A percentile compares a stretch with the other conserved stretches of the same genome.
phyloP scores from a whole-genome alignment of 495 filamentous ascomycete species.

The Durotheca rogersii region DNA sequence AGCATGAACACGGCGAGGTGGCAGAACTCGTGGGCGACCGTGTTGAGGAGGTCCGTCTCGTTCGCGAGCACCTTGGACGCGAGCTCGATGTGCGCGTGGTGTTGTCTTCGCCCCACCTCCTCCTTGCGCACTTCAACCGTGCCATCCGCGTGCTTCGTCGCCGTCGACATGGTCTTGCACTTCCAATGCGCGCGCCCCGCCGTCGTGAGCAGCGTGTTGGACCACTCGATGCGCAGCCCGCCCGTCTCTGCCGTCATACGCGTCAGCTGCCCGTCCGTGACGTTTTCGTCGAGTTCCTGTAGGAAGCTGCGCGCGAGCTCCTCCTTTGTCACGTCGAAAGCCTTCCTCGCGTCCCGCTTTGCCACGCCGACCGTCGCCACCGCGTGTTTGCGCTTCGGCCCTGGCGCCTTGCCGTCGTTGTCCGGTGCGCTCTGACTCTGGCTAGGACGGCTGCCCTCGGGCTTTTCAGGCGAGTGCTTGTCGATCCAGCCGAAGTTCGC shows the following conservation, averaged over 20 bases:
- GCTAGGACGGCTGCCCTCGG: conserved; percentile 30
- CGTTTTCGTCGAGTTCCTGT: conserved; percentile 64
- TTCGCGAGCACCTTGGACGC: conserved; percentile 81
- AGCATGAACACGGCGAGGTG: conserved; percentile 90
- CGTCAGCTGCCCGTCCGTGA: conserved; percentile 63
- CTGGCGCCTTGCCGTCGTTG: no score
- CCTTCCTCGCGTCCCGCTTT: conserved; percentile 53
- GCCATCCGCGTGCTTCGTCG: conserved; percentile 21
- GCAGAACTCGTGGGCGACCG: conserved; percentile 92
- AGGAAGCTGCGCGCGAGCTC: conserved; percentile 69
- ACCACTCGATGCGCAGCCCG: conserved; percentile 80
- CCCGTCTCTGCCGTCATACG: conserved; percentile 63
- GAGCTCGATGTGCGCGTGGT: conserved; percentile 81
- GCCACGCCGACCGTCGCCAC: conserved; percentile 30
- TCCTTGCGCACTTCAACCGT: conserved; percentile 5
- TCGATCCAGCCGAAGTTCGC: conserved; percentile 81
- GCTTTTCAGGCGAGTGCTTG: conserved; percentile 66
- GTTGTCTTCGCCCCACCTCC: conserved; percentile 42
- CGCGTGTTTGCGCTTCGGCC: conserved; percentile 22
- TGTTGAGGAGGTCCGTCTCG: conserved; percentile 76
- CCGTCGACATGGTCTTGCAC: conserved; percentile 51
- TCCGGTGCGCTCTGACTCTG: conserved; percentile 8
- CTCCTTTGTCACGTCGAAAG: conserved; percentile 68
- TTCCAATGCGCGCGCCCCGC: conserved; percentile 87
- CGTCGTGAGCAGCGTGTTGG: conserved; percentile 79